Evolutionary conservation across 306 rosid species (phyloP), one percentile per base, ranked within the genome.

Genomic region (Potentilla sterilis): DNA sequence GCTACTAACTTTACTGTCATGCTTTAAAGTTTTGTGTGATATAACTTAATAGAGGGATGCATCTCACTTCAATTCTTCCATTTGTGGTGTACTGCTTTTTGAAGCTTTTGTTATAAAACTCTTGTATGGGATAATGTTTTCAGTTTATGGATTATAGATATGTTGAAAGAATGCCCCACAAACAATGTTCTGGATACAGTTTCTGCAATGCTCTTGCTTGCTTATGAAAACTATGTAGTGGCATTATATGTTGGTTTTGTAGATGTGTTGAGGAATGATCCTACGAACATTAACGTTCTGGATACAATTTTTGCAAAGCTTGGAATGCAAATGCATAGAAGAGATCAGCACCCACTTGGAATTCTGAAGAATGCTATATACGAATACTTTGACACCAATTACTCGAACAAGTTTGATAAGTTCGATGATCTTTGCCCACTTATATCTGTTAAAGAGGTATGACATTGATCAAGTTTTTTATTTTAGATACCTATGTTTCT

Each of bases 251-350:
- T 75, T 77, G 78, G 74, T 59, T 63, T 81, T 80, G 69, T 86
- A 96, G 98, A 96, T 86, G 91, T 96, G 78, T 79, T 96, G 89
- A 90, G 79, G 82, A 97, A 96, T 72, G 99, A 92, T 67, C 96
- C 97, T 55, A 89, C 96, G 51, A 96, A 96, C 83, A 96, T n/a
- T n/a, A n/a, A 96, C 81, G 98, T 92, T 69, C 99, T 94, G 2
- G 97, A 96, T 82, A 83, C 83, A 4, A 92, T 96, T 66, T 96
- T 89, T 76, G 79, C 92, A 6, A 96, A 90, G 83, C 92, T 96
- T 75, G 98, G 99, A 65, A 71, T 90, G 96, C 96, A 96, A 78
- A 96, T 96, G 79, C 99, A 96, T 74, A 87, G 90, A 82, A 86
- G 96, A 89, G 90, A 90, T 82, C 86, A 90, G 19, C 98, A 92